Base-by-base conservation (phyloP, 2,329 filamentous ascomycete genomes). In the Teratosphaeriaceae sp. region DNA sequence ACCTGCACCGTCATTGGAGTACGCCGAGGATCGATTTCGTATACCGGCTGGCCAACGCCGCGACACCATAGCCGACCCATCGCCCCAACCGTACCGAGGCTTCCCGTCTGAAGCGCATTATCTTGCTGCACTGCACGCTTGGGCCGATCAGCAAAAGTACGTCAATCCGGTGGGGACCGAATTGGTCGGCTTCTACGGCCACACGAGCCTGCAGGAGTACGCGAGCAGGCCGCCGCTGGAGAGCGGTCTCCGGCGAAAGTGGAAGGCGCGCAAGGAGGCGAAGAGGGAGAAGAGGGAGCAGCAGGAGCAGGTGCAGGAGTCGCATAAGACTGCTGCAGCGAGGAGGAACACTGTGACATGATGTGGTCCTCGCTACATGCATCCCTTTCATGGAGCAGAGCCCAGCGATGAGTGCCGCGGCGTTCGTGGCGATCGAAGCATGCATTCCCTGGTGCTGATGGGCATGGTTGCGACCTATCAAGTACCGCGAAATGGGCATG, bases 61-160 rank as follows among this genome's bases (percentile, higher is more conserved):
- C n/a, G 38, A 42, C 19, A 47, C 36, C 13, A 42, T 42, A 3
- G 33, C 45, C 12, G 36, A 42, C 11, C 40, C 43, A 7, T 24
- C 45, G 13, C 15, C 46, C 6, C 16, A 44, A 26, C 44, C 52
- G 18, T 61, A 60, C 38, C 46, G 50, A 20, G 57, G 59, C 16
- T 62, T 59, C 33, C 50, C 58, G 3, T 55, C 50, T 5, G 48
- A 57, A 47, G 50, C 47, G 21, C 48, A 52, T 29, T 61, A 62
- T 21, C 51, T 60, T 5, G 47, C 46, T 3, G 57, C 58, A 1
- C 43, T 62, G 15, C 43, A 51, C 7, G 54, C 51, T 19, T 62
- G 58, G 56, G 58, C 57, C 11, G 57, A 62, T 21, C 44, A 44
- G 19, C 56, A 61, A 45, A 51, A 51, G 38, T 62, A 56, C 36